phyloP scores from a whole-genome alignment of 1,284 basidiomycete species.

The Fomitopsis schrenkii region DNA sequence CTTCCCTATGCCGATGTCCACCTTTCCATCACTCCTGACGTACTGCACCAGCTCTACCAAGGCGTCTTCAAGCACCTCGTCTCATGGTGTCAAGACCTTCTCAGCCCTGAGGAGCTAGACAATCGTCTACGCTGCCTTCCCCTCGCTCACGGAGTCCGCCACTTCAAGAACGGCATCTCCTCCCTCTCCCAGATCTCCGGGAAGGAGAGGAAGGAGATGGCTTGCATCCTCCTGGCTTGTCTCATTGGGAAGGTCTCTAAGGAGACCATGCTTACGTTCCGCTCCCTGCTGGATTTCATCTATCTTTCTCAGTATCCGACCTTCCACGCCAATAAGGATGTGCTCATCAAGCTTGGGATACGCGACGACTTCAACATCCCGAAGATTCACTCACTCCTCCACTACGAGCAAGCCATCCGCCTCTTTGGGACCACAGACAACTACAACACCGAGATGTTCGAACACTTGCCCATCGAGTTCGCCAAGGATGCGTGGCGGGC shows the following conservation, averaged over 20 bases:
- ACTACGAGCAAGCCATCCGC: no score
- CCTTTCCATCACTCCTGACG: slow-evolving; percentile 34
- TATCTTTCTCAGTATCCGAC: slow-evolving; percentile 23
- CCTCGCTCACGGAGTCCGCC: slow-evolving; percentile 15
- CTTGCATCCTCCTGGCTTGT: slow-evolving; percentile 16
- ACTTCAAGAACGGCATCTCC: slow-evolving; percentile 23
- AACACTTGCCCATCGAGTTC: no score
- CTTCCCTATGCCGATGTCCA: slow-evolving; percentile 33
- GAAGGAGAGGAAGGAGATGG: slow-evolving; percentile 18
- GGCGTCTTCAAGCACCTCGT: slow-evolving; percentile 30
- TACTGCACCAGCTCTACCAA: slow-evolving; percentile 39
- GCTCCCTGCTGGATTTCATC: slow-evolving; percentile 24
- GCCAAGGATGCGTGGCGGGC: no score
- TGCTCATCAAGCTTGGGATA: no score
- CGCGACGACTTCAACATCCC: no score
- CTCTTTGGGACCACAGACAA: no score
- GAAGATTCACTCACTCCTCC: no score
- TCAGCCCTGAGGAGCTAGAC: slow-evolving; percentile 16
- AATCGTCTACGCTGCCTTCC: slow-evolving; percentile 8
- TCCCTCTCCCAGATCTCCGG: slow-evolving; percentile 16
- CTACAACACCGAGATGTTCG: no score
- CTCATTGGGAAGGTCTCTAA: slow-evolving; percentile 1
- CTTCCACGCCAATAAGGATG: no score
- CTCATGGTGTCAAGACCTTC: slow-evolving; percentile 17
- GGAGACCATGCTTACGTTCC: slow-evolving; percentile 7